These are phyloP conservation scores for Apostasia shenzhenica DNA, from an alignment of 106 monocot genomes.

Conservation along the genomic window DNA sequence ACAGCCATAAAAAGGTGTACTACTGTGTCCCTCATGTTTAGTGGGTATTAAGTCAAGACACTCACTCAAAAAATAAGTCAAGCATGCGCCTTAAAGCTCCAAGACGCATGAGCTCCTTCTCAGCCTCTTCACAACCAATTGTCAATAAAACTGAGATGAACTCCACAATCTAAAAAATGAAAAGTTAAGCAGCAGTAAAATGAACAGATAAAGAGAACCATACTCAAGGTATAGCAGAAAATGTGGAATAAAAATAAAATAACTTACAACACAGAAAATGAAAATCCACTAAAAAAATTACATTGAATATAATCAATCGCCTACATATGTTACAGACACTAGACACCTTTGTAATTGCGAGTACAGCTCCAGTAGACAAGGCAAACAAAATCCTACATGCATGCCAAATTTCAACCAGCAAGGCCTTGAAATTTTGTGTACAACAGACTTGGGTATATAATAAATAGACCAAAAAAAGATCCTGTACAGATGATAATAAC, in stretches of 20 bases:
- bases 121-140: slow-evolving; percentile 81
- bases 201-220: neutral
- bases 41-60: neutral
- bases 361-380: too few relatives aligned
- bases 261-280: too few relatives aligned
- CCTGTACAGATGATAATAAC: neutral
- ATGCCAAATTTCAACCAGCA: too few relatives aligned
- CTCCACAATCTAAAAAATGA: slow-evolving; percentile 83
- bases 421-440: too few relatives aligned
- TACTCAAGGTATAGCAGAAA: too few relatives aligned
- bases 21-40: neutral
- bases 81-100: slow-evolving; percentile 59
- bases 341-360: too few relatives aligned
- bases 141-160: slow-evolving; percentile 87
- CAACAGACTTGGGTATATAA: too few relatives aligned
- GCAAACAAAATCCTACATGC: too few relatives aligned
- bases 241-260: too few relatives aligned
- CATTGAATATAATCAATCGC: too few relatives aligned
- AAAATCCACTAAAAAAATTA: too few relatives aligned
- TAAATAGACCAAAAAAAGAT: neutral
- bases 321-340: too few relatives aligned
- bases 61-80: slow-evolving; percentile 97
- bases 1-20: neutral
- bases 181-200: slow-evolving; percentile 4
- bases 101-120: slow-evolving; percentile 45